Evolutionary conservation across 371 early-diverging fungal species (phyloP), one percentile per base, ranked within the genome.

Genomic region (Sporodiniella umbellata): DNA sequence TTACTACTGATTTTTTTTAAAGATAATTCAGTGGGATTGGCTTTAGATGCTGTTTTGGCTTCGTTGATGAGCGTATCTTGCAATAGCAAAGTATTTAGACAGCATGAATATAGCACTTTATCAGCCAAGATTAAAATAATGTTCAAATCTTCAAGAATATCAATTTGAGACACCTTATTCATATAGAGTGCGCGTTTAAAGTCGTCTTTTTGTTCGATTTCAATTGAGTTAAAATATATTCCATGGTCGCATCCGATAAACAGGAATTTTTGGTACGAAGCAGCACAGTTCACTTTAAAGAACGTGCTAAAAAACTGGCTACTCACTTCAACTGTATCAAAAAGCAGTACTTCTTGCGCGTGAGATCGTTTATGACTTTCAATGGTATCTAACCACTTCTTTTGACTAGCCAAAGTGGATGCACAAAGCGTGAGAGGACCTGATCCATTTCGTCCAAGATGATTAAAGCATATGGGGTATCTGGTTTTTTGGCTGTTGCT

Each of bases 321-420:
- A 21, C 42, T 54, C 25, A 67, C 42, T 7, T 51, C 42, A 30
- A 62, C 55, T 30, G 84, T 68, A 47, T 87, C 86, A 63, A 88
- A 78, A 44, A 77, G 69, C 55, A 68, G 59, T 53, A 67, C 56
- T 51, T 79, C 70, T 39, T 70, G 75, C 56, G 66, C 79, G 26
- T 88, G 43, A 7, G 7, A 21, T 19, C 40, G 18, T 12, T 40
- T 75, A 62, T 90, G 88, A 47, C 81, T 79, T 53, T 85, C 82
- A 35, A 94, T 87, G 51, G 83, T 84, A 46, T 91, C 88, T 33
- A 85, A 65, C 95, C 94, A 94, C 51, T 91, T 80, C 45, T 78
- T 78, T 19, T 90, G 79, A 46, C 85, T 89, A 0, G 87, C 84
- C 15, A 77, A 66, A 14, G 87, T 85, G 6, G 78, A 68, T 2